phyloP scores from a whole-genome alignment of 2,329 filamentous ascomycete species.

The Trichoderma breve region DNA sequence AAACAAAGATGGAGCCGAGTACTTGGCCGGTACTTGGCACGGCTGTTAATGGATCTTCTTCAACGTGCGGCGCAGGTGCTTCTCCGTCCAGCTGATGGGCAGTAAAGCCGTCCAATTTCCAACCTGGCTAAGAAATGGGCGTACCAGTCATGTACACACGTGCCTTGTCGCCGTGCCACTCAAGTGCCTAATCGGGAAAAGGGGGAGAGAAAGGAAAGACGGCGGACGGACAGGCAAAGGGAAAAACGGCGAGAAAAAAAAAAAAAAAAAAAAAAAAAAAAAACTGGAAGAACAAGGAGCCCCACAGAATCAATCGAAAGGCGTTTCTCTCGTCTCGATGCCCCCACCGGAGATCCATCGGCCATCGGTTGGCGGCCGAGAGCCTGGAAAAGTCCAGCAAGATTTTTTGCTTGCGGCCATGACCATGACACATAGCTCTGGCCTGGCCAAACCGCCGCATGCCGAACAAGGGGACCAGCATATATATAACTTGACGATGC shows the following conservation, averaged over 20 bases:
- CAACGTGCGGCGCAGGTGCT: neutral
- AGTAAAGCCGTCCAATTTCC: neutral
- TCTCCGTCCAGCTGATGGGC: neutral
- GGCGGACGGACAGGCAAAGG: neutral
- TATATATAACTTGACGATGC: slow-evolving; percentile 11
- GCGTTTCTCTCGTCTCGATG: neutral
- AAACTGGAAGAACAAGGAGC: neutral
- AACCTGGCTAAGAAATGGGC: neutral
- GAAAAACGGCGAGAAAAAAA: neutral
- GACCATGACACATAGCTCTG: slow-evolving; percentile 18
- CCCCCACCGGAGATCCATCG: slow-evolving; percentile 18
- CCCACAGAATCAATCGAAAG: slow-evolving; percentile 18
- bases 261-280: neutral
- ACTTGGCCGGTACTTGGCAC: neutral
- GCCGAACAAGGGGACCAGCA: slow-evolving; percentile 11
- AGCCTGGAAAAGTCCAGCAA: neutral
- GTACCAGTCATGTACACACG: neutral
- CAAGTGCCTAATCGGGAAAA: slow-evolving; percentile 15
- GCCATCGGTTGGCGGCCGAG: slow-evolving; percentile 17
- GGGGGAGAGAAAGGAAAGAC: neutral
- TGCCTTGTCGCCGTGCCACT: neutral
- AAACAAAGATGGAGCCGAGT: neutral
- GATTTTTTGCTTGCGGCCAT: neutral
- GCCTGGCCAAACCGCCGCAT: slow-evolving; percentile 15
- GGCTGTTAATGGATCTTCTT: neutral